phyloP scores from a whole-genome alignment of 495 filamentous ascomycete species.

The Lophiotrema nucula region DNA sequence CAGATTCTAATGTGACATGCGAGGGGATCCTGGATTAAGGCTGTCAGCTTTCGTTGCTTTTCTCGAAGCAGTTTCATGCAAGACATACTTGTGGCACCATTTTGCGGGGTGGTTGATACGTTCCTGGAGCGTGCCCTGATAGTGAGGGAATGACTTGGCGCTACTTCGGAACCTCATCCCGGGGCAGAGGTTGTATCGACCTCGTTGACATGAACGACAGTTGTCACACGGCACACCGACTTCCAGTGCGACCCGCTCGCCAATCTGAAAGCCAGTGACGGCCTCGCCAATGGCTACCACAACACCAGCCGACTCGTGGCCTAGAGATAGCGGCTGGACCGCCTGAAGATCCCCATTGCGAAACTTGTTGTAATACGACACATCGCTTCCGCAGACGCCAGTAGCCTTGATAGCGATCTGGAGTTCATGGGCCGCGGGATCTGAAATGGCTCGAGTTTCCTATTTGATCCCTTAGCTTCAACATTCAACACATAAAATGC shows the following conservation, averaged over 20 bases:
- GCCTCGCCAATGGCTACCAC: conserved; percentile 37
- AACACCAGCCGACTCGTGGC: conserved; percentile 38
- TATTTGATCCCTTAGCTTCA: conserved; percentile 30
- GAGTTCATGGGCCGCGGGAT: conserved; percentile 37
- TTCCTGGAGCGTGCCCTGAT: conserved; percentile 40
- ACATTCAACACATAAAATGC: conserved; percentile 13
- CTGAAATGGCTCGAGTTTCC: conserved; percentile 37
- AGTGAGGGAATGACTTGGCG: conserved; percentile 40
- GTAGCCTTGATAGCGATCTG: conserved; percentile 39
- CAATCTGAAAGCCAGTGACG: conserved; percentile 37
- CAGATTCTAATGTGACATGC: conserved; percentile 33
- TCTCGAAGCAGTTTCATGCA: conserved; percentile 25
- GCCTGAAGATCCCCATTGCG: conserved; percentile 39
- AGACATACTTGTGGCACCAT: conserved; percentile 41
- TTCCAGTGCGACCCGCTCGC: conserved; percentile 38
- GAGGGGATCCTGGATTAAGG: conserved; percentile 31
- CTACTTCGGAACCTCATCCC: conserved; percentile 40
- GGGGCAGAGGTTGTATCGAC: conserved; percentile 40
- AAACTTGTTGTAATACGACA: conserved; percentile 39
- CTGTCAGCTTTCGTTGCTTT: conserved; percentile 28
- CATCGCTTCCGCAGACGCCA: conserved; percentile 39
- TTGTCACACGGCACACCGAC: conserved; percentile 40
- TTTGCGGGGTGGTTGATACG: conserved; percentile 39
- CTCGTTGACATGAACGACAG: conserved; percentile 39
- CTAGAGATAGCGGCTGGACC: conserved; percentile 32